Evolutionary conservation across 2,329 filamentous ascomycete species (phyloP), one percentile per base, ranked within the genome.

Genomic region (Fusarium hainanense): DNA sequence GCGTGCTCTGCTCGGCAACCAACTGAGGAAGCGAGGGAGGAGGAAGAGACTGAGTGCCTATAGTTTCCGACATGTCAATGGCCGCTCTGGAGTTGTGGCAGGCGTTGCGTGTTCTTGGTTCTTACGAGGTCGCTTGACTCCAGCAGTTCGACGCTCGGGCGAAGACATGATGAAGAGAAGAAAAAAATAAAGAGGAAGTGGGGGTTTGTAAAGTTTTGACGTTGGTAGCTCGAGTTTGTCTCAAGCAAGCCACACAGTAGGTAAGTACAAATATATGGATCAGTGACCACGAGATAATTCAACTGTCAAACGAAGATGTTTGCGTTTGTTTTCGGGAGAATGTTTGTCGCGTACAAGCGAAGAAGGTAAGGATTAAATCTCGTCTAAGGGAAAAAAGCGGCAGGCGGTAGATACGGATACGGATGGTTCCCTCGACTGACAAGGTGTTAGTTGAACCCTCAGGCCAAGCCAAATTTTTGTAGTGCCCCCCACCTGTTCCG

Each of bases 41-140:
- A 63, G 96, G 96, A 65, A 97, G 92, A 58, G 96, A 98, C 81
- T 98, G 96, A 54, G 96, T 98, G 81, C 93, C 92, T 93, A 70
- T 73, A 81, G 52, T 56, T 52, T 44, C 51, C 30, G 44, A 48
- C 63, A 63, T 52, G 67, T 76, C 59, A 74, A 74, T 49, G 58
- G 28, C 25, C 25, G 51, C 10, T 42, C 43, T 60, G n/a, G n/a
- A 48, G 43, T 41, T 41, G 30, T 20, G 59, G 42, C 8, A 66
- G 42, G 20, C 27, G 18, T 8, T 34, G 30, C 30, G 32, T 54
- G 30, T 58, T 48, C 30, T 41, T 55, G 43, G 41, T 54, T 66
- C 80, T 79, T 81, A 83, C 82, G 79, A 62, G 81, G 82, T 66
- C 82, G 78, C 74, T 83, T 83, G 23, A 81, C 77, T 66, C 81